phyloP scores from a whole-genome alignment of 208 protist genomes.

The Willaertia magna region DNA sequence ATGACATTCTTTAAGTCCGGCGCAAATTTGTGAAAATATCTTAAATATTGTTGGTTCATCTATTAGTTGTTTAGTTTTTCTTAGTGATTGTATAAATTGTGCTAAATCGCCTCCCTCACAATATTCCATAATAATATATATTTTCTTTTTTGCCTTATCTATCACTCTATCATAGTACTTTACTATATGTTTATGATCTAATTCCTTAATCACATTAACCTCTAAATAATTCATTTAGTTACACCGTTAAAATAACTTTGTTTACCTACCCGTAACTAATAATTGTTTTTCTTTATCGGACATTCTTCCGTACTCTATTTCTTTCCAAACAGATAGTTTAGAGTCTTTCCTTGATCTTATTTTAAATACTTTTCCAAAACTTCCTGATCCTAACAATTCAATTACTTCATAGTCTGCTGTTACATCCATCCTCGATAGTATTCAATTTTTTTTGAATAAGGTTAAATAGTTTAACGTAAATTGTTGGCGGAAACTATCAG shows the following conservation, averaged over 20 bases:
- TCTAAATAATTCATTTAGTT: conserved; percentile 25
- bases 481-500: too few relatives aligned
- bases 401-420: neutral
- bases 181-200: conserved; percentile 59
- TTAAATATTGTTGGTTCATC: conserved; percentile 41
- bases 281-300: conserved; percentile 63
- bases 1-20: conserved; percentile 52
- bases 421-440: too few relatives aligned
- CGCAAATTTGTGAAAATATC: conserved; percentile 42
- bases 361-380: conserved; percentile 44
- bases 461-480: too few relatives aligned
- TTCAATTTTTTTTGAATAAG: too few relatives aligned
- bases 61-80: conserved; percentile 12
- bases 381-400: conserved; percentile 36
- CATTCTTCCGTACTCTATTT: conserved; percentile 60
- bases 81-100: conserved; percentile 39
- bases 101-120: conserved; percentile 58
- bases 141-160: conserved; percentile 33
- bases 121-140: conserved; percentile 72
- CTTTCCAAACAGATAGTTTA: conserved; percentile 49
- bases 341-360: conserved; percentile 42
- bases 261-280: conserved; percentile 35
- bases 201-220: conserved; percentile 63
- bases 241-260: neutral
- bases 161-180: conserved; percentile 64